A percentile compares a stretch with the other conserved stretches of the same genome.
These are phyloP conservation scores for Metarhizium album DNA, from an alignment of 2,329 filamentous ascomycete species.

Conservation along the genomic window DNA sequence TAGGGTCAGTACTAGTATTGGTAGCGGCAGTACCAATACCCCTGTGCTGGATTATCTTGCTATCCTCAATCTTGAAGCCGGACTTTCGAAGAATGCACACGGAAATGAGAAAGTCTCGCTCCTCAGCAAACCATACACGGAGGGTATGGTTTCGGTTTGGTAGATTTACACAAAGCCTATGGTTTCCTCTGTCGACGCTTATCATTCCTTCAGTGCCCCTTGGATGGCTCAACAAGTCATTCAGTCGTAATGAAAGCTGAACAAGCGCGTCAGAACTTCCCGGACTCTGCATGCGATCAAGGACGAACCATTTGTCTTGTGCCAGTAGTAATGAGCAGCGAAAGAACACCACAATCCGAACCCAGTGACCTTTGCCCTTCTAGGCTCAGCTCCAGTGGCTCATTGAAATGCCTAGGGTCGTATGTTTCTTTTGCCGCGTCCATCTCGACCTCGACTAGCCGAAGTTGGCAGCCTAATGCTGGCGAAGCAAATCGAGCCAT, in stretches of 20 bases:
- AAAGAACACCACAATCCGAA: slow-evolving; percentile 3
- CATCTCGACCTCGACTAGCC: slow-evolving; percentile 4
- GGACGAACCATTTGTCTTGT: slow-evolving; percentile 5
- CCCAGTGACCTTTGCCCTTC: slow-evolving; percentile 4
- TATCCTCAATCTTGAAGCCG: slow-evolving; percentile 17
- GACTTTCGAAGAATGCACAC: slow-evolving; percentile 21
- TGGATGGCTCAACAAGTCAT: slow-evolving; percentile 4
- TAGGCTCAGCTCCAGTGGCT: slow-evolving; percentile 5
- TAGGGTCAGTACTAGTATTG: neutral
- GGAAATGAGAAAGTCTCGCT: slow-evolving; percentile 22
- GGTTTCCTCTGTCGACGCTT: slow-evolving; percentile 11
- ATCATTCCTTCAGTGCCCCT: slow-evolving; percentile 6
- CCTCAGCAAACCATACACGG: slow-evolving; percentile 17
- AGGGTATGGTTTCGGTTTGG: slow-evolving; percentile 16
- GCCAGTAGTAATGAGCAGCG: slow-evolving; percentile 2
- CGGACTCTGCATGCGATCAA: neutral
- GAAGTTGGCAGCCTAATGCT: slow-evolving; percentile 6
- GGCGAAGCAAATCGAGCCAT: slow-evolving; percentile 6
- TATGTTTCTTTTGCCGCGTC: slow-evolving; percentile 2
- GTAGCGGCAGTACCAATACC: slow-evolving; percentile 4
- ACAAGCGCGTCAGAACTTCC: neutral
- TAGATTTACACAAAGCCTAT: slow-evolving; percentile 16
- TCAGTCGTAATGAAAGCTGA: slow-evolving; percentile 7
- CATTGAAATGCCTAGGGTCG: neutral
- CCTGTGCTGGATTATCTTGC: neutral